Evolutionary conservation across 345 rosid genomes (phyloP).

Genomic region (Acer campestre): DNA sequence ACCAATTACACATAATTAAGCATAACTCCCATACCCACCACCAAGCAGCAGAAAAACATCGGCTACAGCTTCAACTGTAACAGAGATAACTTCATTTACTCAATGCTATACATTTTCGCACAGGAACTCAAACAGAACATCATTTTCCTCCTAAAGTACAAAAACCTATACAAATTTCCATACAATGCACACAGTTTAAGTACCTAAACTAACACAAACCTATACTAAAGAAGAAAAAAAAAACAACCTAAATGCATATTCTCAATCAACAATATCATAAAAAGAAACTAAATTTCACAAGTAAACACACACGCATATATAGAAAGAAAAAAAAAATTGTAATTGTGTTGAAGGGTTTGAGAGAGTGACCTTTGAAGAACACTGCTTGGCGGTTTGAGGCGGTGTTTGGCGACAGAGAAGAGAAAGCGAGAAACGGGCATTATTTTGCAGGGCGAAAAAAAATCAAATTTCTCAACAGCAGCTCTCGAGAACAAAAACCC

Average conservation of each 20-base stretch:
- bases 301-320: not conserved
- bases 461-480: not conserved
- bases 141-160: not conserved
- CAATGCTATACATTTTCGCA: not conserved
- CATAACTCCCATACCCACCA: not conserved
- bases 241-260: not conserved
- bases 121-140: not conserved
- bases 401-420: conserved; percentile 40
- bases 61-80: not conserved
- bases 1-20: conserved; percentile 11
- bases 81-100: not conserved
- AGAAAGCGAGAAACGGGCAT: conserved; percentile 52
- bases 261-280: not conserved
- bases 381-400: conserved; percentile 28
- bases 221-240: not conserved
- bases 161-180: not conserved
- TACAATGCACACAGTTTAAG: not conserved
- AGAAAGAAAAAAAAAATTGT: not conserved
- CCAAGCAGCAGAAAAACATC: not conserved
- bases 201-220: conserved; percentile 1
- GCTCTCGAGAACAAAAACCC: not conserved
- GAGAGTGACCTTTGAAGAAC: conserved; percentile 40
- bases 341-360: conserved; percentile 10
- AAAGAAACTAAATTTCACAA: not conserved
- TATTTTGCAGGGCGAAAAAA: not conserved